These are phyloP conservation scores for Rhizomucor miehei DNA, from an alignment of 371 early-diverging fungal genomes.

Conservation along the genomic window DNA sequence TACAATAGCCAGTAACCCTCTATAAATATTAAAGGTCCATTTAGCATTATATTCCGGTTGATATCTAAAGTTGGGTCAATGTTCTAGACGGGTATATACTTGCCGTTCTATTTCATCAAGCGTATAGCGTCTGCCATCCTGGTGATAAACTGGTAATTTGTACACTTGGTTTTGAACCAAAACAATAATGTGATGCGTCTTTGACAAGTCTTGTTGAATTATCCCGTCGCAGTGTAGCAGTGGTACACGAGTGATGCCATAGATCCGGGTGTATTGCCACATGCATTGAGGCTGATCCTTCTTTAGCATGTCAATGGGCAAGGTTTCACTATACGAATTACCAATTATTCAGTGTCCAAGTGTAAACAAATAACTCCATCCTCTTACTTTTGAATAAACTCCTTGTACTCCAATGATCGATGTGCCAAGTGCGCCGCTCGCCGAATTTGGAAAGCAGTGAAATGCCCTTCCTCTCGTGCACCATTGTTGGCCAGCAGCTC, in stretches of 20 bases:
- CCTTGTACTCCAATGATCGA: conserved; percentile 71
- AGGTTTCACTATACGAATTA: conserved; percentile 25
- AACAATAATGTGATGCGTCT: conserved; percentile 68
- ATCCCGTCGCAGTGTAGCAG: conserved; percentile 64
- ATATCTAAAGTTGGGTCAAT: no score
- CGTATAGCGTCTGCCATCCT: conserved; percentile 37
- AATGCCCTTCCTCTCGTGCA: conserved; percentile 35
- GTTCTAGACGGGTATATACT: no score
- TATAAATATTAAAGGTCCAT: no score
- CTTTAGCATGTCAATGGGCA: conserved; percentile 57
- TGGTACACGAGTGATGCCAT: conserved; percentile 82
- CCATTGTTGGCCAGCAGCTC: conserved; percentile 41
- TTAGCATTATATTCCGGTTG: no score
- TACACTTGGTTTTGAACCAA: conserved; percentile 79
- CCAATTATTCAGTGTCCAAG: not conserved
- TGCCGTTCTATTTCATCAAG: conserved; percentile 76
- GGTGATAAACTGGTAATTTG: conserved; percentile 59
- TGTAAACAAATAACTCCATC: not conserved
- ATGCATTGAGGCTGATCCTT: conserved; percentile 22
- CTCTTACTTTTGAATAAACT: conserved; percentile 57
- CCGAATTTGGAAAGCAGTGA: conserved; percentile 77
- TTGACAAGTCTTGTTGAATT: conserved; percentile 44
- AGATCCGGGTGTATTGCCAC: conserved; percentile 74
- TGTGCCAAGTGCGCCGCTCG: conserved; percentile 82
- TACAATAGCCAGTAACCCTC: conserved; percentile 32